Conservation (phyloP, 148 eudicot genomes). For the Mesembryanthemum crystallinum region DNA sequence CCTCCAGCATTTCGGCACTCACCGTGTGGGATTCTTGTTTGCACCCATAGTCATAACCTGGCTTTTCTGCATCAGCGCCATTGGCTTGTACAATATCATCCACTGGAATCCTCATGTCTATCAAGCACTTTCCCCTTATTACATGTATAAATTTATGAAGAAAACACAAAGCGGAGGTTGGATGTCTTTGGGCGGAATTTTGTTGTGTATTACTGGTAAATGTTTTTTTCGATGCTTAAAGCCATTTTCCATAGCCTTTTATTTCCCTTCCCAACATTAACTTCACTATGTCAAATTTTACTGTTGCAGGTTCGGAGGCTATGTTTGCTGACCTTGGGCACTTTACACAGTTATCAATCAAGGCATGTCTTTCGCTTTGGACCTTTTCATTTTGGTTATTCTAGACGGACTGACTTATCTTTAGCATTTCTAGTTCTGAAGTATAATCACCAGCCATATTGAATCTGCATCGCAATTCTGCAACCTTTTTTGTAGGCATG, state of each 20-base stretch:
- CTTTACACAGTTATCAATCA: slow-evolving; percentile 87
- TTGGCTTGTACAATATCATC: slow-evolving; percentile 83
- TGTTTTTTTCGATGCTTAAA: background rate
- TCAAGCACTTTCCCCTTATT: slow-evolving; percentile 87
- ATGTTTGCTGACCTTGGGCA: slow-evolving; percentile 99
- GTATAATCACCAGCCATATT: background rate
- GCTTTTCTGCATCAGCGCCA: slow-evolving; percentile 87
- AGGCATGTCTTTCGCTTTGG: slow-evolving; percentile 43
- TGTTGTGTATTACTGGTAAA: slow-evolving; percentile 89
- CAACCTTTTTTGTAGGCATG: background rate
- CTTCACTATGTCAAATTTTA: background rate
- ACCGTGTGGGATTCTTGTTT: slow-evolving; percentile 81
- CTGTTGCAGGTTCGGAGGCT: slow-evolving; percentile 83
- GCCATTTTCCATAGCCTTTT: slow-evolving; percentile 12
- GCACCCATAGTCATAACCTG: slow-evolving; percentile 85
- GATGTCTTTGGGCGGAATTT: slow-evolving; percentile 97
- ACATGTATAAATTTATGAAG: slow-evolving; percentile 91
- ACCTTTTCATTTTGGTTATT: background rate
- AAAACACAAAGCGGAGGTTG: slow-evolving; percentile 86
- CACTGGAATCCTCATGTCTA: slow-evolving; percentile 84
- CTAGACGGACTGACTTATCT: background rate
- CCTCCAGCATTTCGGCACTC: slow-evolving; percentile 91
- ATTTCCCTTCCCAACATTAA: background rate
- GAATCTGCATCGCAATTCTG: background rate
- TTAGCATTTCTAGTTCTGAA: background rate